Base-by-base conservation (phyloP, 2,329 filamentous ascomycete genomes). In the Aspergillus brunneoviolaceus region DNA sequence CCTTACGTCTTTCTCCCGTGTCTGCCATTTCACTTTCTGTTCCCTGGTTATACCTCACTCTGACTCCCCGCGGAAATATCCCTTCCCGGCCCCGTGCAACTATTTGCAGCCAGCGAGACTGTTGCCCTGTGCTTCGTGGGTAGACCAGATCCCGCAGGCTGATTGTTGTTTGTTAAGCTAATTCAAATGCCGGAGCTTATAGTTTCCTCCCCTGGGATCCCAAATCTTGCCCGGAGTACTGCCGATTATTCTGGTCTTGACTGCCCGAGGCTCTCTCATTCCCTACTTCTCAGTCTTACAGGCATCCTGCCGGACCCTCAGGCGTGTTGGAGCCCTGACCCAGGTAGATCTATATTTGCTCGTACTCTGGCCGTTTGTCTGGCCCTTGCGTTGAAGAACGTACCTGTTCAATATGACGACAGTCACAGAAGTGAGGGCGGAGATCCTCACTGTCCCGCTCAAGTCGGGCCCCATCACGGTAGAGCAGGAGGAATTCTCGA, bases 401-500 rank as follows among this genome's bases (percentile, higher is more conserved):
- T 25, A 21, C 27, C 27, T 23, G 14, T 21, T 31, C 33, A 58
- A 11, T 29, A 74, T 74, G 73, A 55, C 69, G 14, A 72, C 65
- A 14, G 61, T 70, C 54, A 72, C 68, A 16, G 61, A 67, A 54
- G 58, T 69, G 29, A 60, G 63, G 52, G 70, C 68, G 35, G 61
- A 64, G 49, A 59, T 61, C 12, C 21, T 60, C 35, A 51, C 63
- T 4, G 57, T 64, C 27, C 45, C 60, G n/a, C 57, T 65, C 56
- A 71, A 70, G 56, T 58, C 66, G 35, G 33, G 49, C 35, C 63
- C 64, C 23, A 65, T 74, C 53, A 67, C 58, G 35, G 57, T 71
- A n/a, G 64, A 73, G 54, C 62, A 71, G 27, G 67, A 70, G 50
- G 64, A 71, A 49, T 57, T 69, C 3, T 55, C 66, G 49, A 63